phyloP scores from a whole-genome alignment of 345 rosid genomes.

The Carallia pectinifolia region DNA sequence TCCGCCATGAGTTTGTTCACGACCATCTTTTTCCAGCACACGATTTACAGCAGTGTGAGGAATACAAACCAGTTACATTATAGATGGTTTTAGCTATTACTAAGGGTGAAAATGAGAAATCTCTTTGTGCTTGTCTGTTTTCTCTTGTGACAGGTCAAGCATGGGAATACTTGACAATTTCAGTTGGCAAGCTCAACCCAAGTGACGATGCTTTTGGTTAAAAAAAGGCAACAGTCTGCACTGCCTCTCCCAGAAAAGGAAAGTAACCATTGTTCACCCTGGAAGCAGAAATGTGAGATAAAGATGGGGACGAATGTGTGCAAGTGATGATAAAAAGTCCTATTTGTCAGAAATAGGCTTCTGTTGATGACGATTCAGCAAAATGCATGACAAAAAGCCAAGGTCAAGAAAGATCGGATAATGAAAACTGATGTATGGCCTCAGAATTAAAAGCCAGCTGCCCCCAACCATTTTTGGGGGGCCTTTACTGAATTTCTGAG shows the following conservation, averaged over 20 bases:
- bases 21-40: neutral
- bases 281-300: slow-evolving; percentile 15
- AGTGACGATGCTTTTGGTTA: slow-evolving; percentile 43
- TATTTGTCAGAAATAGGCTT: neutral
- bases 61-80: no score
- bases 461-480: slow-evolving; percentile 1
- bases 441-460: neutral
- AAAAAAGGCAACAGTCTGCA: slow-evolving; percentile 14
- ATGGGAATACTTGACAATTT: slow-evolving; percentile 89
- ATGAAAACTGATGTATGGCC: slow-evolving; percentile 15
- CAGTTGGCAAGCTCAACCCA: slow-evolving; percentile 40
- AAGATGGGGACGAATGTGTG: slow-evolving; percentile 10
- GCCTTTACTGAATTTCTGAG: slow-evolving; percentile 14
- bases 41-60: neutral
- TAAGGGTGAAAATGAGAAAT: neutral
- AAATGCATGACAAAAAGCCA: slow-evolving; percentile 14
- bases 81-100: neutral
- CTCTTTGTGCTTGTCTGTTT: slow-evolving; percentile 1
- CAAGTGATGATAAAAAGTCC: slow-evolving; percentile 1
- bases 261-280: slow-evolving; percentile 14
- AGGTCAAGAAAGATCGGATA: slow-evolving; percentile 18
- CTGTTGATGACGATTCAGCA: slow-evolving; percentile 17
- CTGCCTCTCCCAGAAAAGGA: slow-evolving; percentile 10
- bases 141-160: slow-evolving; percentile 63
- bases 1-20: neutral